Percentiles rank a stretch among this genome's conserved stretches.
Evolutionary conservation across 2,329 filamentous ascomycete genomes (phyloP).

Genomic region (Fusarium xylarioides): DNA sequence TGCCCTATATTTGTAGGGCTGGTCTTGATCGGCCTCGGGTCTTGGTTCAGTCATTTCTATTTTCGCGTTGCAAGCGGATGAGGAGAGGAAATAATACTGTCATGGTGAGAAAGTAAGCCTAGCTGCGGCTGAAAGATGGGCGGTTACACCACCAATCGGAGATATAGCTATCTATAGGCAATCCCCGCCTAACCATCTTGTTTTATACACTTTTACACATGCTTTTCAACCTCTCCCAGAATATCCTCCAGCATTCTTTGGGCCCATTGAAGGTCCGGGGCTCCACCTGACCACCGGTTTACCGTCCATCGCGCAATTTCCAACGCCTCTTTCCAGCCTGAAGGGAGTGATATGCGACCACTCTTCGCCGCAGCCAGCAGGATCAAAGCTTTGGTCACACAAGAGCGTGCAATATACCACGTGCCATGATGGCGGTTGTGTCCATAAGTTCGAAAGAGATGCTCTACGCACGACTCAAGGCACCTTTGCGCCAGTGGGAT

Average conservation of each 20-base stretch:
- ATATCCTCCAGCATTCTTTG: not conserved
- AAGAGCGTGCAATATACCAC: not conserved
- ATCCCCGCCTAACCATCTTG: accelerated
- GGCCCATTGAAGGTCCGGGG: not conserved
- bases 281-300: not conserved
- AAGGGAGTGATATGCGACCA: not conserved
- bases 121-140: not conserved
- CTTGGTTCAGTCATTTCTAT: accelerated
- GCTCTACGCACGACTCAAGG: not conserved
- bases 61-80: accelerated
- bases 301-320: not conserved
- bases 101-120: not conserved
- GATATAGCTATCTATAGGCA: too few species aligned
- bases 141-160: not conserved
- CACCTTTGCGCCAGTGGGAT: not conserved
- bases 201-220: not conserved
- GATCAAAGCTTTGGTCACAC: not conserved
- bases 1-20: not conserved
- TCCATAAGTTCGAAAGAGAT: not conserved
- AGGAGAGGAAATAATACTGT: too few species aligned
- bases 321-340: not conserved
- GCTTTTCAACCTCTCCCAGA: not conserved
- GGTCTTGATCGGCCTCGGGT: accelerated
- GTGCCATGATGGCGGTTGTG: not conserved
- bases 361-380: not conserved